Evolutionary conservation across 106 monocot species (phyloP), one percentile per base, ranked within the genome.

Genomic region (Dioscorea zingiberensis): DNA sequence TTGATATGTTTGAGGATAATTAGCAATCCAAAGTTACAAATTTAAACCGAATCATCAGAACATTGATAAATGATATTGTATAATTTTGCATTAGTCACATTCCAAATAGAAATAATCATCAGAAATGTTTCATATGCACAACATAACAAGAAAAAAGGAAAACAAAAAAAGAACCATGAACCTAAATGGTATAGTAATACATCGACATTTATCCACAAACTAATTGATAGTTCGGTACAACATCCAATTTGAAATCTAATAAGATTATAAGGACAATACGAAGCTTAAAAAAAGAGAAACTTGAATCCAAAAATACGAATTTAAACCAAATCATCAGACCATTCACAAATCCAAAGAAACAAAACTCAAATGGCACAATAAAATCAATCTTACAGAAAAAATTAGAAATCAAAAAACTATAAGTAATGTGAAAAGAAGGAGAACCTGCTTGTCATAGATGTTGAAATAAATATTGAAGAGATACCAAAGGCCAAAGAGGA

Each of bases 381-480:
- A 47, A 47, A 47, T 22, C 15, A 17, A 60, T 25, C 25, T 60
- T 47, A 7, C 7, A 7, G 46, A 63, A 15, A 21, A n/a, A 38
- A 19, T 9, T 63, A 44, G 27, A 62, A 29, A 62, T 5, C 29
- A 15, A 62, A 19, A 62, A 30, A 62, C 7, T 4, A 38, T 44
- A 21, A 21, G 8, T n/a, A 63, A 63, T n/a, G n/a, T n/a, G 62
- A 44, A 18, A 44, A 38, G 19, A 14, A 27, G 13, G 28, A 15
- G 24, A 0, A 46, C 80, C 80, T 70, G 80, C 47, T 80, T 80
- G 65, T 80, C 74, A 26, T 53, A 74, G 59, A 80, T 74, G 60
- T 74, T 80, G 74, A 74, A 80, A 55, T 70, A 80, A 49, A 80
- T 70, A 47, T 80, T 80, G 69, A 80, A 71, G 54, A 80, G 59